Evolutionary conservation across 805 yeast genomes (phyloP).

Genomic region (Maudiozyma turicensis): DNA sequence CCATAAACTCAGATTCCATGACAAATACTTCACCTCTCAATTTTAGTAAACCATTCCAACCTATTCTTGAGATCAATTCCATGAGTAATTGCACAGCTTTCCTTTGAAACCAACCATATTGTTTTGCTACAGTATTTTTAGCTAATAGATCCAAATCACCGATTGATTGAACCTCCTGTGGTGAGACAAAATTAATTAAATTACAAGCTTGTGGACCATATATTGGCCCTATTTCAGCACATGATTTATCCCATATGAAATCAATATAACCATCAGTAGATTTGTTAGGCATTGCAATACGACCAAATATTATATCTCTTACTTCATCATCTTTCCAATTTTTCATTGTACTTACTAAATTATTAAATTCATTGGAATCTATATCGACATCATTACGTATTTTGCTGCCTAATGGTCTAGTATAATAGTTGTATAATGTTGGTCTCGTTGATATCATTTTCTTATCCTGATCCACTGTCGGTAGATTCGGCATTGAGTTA

Average conservation of each 20-base stretch:
- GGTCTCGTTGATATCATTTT: slow-evolving; percentile 13
- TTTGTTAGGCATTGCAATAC: slow-evolving; percentile 25
- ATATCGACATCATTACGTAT: slow-evolving; percentile 1
- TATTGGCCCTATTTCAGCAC: slow-evolving; percentile 23
- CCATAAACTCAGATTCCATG: slow-evolving; percentile 60
- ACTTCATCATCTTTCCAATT: slow-evolving; percentile 20
- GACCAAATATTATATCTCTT: slow-evolving; percentile 19
- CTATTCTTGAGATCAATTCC: slow-evolving; percentile 52
- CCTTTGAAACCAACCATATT: slow-evolving; percentile 20
- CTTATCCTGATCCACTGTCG: slow-evolving; percentile 15
- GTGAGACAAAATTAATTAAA: slow-evolving; percentile 23
- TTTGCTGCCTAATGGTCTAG: slow-evolving; percentile 19
- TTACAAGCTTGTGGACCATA: slow-evolving; percentile 26
- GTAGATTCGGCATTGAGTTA: slow-evolving; percentile 26
- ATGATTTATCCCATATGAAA: slow-evolving; percentile 20
- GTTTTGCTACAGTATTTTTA: slow-evolving; percentile 23
- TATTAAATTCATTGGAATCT: slow-evolving; percentile 19
- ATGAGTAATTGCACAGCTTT: slow-evolving; percentile 64
- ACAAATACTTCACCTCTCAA: slow-evolving; percentile 65
- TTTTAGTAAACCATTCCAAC: slow-evolving; percentile 73
- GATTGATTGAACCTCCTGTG: slow-evolving; percentile 22
- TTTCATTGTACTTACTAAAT: slow-evolving; percentile 16
- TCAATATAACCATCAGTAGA: slow-evolving; percentile 16
- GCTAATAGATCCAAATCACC: slow-evolving; percentile 18
- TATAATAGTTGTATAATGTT: slow-evolving; percentile 15